Evolutionary conservation across 2,329 filamentous ascomycete genomes (phyloP), one percentile per base, ranked within the genome.

Genomic region (Magnaporthiopsis rhizophila): DNA sequence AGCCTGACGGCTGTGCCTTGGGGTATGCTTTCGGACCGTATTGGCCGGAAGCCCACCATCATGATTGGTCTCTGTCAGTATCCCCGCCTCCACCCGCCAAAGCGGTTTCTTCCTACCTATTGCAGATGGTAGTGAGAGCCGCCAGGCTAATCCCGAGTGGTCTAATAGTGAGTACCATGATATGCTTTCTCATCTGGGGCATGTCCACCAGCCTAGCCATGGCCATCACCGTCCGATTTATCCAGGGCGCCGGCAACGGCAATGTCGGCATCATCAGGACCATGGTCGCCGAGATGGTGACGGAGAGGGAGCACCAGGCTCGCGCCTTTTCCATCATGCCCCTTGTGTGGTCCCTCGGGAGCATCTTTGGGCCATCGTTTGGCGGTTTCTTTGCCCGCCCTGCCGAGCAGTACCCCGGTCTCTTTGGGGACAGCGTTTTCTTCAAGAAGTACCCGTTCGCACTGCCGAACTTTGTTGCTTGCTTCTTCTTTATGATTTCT

Each of bases 211-310:
- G 82, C 67, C 77, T 98, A 12, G 77, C 86, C 3, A 93, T 95
- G 90, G 90, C 93, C 0, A 88, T 99, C 57, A 74, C 82, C 4
- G 84, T 91, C 15, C 86, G 94, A 71, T 89, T 87, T 8, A 78
- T 97, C n/a, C 85, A 91, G 69, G 94, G 95, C 1, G 83, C 88
- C 12, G 88, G 90, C 59, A 97, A 97, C 72, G 95, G 94, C 64
- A 98, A 97, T 72, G 89, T 94, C n/a, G 90, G 95, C 1, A 97
- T 97, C 67, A 89, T 97, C 67, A 81, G 93, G 68, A 96, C 92
- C 21, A 92, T 95, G 79, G 92, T 97, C 2, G 94, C 94, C 0
- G 94, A 97, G 75, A 87, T 97, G 83, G 92, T 97, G 1, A 90
- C 92, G 0, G 87, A 95, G 74, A 92, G 85, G 73, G 89, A 92